Base-by-base conservation (phyloP, 306 rosid genomes). In the Citrullus colocynthis region DNA sequence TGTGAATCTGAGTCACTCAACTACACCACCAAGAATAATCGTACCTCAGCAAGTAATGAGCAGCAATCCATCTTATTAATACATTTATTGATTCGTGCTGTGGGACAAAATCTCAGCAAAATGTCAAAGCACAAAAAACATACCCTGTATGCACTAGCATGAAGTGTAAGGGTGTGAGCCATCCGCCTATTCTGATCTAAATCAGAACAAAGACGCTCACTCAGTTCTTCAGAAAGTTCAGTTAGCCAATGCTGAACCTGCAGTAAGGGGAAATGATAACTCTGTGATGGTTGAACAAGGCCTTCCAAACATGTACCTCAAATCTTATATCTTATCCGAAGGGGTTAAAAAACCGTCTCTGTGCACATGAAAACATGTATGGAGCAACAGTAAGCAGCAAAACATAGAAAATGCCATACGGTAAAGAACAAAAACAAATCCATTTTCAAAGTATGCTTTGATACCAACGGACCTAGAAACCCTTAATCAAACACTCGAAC, bases 231-330 rank as follows among this genome's bases (percentile, higher is more conserved):
- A 37, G 95, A 90, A 63, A 94, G 89, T 82, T 90, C 84, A 84
- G 87, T 88, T 80, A 94, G 95, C 97, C 97, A 94, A 21, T 87
- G 91, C 71, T 86, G 92, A 84, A 94, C 93, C 98, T 94, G 82
- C 81, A 80, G 56, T 60, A 70, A 6, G 42, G 30, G 65, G 71
- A 79, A 54, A 61, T 39, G 57, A 6, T 8, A 80, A 39, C 51
- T 64, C 80, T 8, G 45, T 48, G 69, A 76, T 37, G 67, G 39
- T 36, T 36, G 6, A 36, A 36, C 39, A 36, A 36, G 39, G 39
- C 39, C 39, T 36, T 36, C 39, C 39, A 36, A 36, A 36, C 39
- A 36, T 36, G 39, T 36, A 36, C 39, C 39, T 36, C 39, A 4
- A 36, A 36, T 36, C 39, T 36, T 4, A 36, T 36, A 5, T 36